A percentile compares a stretch with the other conserved stretches of the same genome.
Evolutionary conservation across 768 basidiomycete species (phyloP).

Genomic region (Leccinum longicurvipes): DNA sequence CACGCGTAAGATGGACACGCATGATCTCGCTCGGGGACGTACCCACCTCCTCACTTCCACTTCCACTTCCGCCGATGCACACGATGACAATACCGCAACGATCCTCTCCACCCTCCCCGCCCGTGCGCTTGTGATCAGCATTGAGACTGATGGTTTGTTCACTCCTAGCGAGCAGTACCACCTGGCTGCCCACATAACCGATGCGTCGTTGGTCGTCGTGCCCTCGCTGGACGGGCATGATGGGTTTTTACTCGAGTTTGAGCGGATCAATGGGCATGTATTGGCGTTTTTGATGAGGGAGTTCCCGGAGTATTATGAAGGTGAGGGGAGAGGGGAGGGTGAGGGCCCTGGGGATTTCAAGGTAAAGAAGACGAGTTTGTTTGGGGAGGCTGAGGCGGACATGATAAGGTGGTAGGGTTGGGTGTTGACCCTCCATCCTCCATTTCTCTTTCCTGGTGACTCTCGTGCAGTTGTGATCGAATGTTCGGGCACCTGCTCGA

Average conservation of each 20-base stretch:
- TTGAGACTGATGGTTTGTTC: slow-evolving; percentile 93
- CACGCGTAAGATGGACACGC: slow-evolving; percentile 82
- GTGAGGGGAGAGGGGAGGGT: slow-evolving; percentile 21
- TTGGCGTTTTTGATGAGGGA: slow-evolving; percentile 66
- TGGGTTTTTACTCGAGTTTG: slow-evolving; percentile 95
- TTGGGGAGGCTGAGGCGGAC: slow-evolving; percentile 96
- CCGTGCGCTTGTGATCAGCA: slow-evolving; percentile 79
- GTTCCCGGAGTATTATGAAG: slow-evolving; percentile 65
- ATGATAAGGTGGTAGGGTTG: slow-evolving; percentile 72
- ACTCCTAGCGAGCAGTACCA: slow-evolving; percentile 85
- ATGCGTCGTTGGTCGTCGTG: slow-evolving; percentile 78
- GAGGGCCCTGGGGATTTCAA: slow-evolving; percentile 55
- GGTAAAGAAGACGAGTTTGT: slow-evolving; percentile 89
- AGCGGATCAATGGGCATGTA: slow-evolving; percentile 83
- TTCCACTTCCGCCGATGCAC: neutral
- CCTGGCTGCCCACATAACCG: slow-evolving; percentile 76
- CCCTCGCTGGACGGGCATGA: slow-evolving; percentile 91
- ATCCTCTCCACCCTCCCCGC: slow-evolving; percentile 71
- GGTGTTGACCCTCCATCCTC: neutral
- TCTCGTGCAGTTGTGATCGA: neutral
- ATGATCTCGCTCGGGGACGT: slow-evolving; percentile 78
- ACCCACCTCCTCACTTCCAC: neutral
- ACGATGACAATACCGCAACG: slow-evolving; percentile 41
- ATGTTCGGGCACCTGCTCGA: neutral
- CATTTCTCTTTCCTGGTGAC: too few species aligned